Base-by-base conservation (phyloP, 768 basidiomycete species). In the Boletus speciosus region DNA sequence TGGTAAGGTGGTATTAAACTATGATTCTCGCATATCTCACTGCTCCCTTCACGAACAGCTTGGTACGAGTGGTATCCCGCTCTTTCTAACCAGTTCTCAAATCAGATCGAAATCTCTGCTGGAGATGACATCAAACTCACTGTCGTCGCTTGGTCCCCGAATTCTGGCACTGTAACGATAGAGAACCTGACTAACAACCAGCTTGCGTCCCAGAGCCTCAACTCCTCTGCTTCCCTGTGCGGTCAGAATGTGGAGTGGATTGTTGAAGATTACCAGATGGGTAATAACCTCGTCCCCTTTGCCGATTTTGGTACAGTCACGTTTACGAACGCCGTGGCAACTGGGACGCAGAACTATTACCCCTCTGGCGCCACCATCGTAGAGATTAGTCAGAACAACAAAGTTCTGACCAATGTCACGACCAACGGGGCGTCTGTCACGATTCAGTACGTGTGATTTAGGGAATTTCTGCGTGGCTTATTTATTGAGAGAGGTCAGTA, bases 1-100 rank as follows among this genome's bases (percentile, higher is more conserved):
- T 12, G 52, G 56, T 57, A 44, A 44, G 37, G 35, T 43, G 12
- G 25, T 6, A 12, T 11, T 36, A 14, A 8, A 4, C 16, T 6
- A n/a, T 15, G 14, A 10, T 14, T 19, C 7, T 11, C 7, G 3
- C 5, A 5, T n/a, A 2, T 55, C 47, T 57, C 47, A 49, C n/a
- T 16, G 32, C 7, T 39, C 16, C 21, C 15, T 36, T 25, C 3
- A 29, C 14, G 34, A 36, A 32, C n/a, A 56, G 55, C 49, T 12
- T 60, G 46, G 49, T 55, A 51, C 38, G 57, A 59, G 21, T 59
- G 48, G 57, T 42, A 35, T 12, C 56, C 56, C n/a, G 43, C 6
- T 6, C 0, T 1, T 34, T 4, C 44, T 10, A 8, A 10, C 31
- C 25, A 29, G 15, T 57, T 52, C 9, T 29, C 41, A 21, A 37